A percentile compares a stretch with the other conserved stretches of the same genome.
Conservation (phyloP, 805 yeast genomes). For the Lipomyces mesembrius region DNA sequence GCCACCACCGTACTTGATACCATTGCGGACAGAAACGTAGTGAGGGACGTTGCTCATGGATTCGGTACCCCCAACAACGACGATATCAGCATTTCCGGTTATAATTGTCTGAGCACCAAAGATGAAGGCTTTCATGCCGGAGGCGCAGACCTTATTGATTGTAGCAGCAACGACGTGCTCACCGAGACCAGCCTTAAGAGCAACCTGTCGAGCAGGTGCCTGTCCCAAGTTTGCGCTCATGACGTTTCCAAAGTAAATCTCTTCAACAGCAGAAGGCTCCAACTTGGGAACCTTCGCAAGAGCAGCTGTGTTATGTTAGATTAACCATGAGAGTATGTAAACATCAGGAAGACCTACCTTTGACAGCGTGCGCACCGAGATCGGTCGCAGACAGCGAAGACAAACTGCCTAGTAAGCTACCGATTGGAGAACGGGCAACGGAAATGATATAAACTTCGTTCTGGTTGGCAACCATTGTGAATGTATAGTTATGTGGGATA, state of each 20-base stretch:
- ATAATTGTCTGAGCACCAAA: slow-evolving; percentile 83
- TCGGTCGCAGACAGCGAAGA: slow-evolving; percentile 78
- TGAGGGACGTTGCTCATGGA: slow-evolving; percentile 94
- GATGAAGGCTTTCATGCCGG: slow-evolving; percentile 88
- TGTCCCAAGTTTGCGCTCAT: slow-evolving; percentile 92
- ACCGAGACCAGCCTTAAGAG: slow-evolving; percentile 81
- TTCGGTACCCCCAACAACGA: slow-evolving; percentile 95
- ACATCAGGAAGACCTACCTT: slow-evolving; percentile 39
- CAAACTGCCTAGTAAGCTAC: slow-evolving; percentile 86
- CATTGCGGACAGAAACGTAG: slow-evolving; percentile 79
- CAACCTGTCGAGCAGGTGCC: slow-evolving; percentile 97
- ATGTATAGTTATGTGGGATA: not conserved
- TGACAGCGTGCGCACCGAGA: slow-evolving; percentile 90
- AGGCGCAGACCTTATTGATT: slow-evolving; percentile 93
- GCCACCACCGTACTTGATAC: slow-evolving; percentile 88
- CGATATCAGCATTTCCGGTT: slow-evolving; percentile 67
- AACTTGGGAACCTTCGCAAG: slow-evolving; percentile 84
- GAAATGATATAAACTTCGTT: slow-evolving; percentile 80
- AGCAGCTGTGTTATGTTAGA: slow-evolving; percentile 55
- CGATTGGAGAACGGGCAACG: slow-evolving; percentile 93
- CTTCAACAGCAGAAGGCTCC: slow-evolving; percentile 78
- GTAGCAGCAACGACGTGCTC: slow-evolving; percentile 83
- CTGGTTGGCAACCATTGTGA: slow-evolving; percentile 27
- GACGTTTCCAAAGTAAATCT: slow-evolving; percentile 88
- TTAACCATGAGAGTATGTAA: slow-evolving; percentile 1